Evolutionary conservation across 805 yeast genomes (phyloP), one percentile per base, ranked within the genome.

Genomic region (Candida insectalens): DNA sequence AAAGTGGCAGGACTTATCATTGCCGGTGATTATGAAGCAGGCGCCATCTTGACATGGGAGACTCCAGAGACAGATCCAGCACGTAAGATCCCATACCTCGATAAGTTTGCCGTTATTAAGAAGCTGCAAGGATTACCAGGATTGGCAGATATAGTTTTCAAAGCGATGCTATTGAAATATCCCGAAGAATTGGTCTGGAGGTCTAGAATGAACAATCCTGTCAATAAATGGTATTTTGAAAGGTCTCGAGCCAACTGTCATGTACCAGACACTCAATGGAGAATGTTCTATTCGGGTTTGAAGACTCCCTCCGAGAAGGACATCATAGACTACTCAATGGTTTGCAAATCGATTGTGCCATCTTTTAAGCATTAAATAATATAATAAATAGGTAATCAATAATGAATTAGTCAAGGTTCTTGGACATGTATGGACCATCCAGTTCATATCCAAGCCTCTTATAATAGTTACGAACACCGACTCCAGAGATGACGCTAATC

Each of bases 391-490:
- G 6, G 8, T 28, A 14, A 18, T n/a, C 18, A n/a, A 20, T 30
- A 30, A 22, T 29, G 25, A 13, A 6, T 29, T 29, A 29, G 9
- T 13, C 22, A 33, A 45, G 22, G 31, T 22, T 33, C 45, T 82
- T 92, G n/a, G 97, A 88, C 98, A 92, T 92, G 59, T 70, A 92
- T 12, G 97, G 97, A 3, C 98, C 98, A 50, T 92, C 98, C 40
- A 92, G 65, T 43, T 69, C 72, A 59, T 92, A 92, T 4, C 98
- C 98, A 40, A 92, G 66, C 49, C 84, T 81, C 13, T 85, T 89
- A 50, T 92, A 92, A 60, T 92, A 92, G 55, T 89, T 92, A 54
- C 98, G 72, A 25, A 92, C 98, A 44, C 98, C 98, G 27, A 92
- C 96, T 45, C 98, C 98, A 22, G 94, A 79, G 46, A 92, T 92